Evolutionary conservation across 768 basidiomycete genomes (phyloP), one percentile per base, ranked within the genome.

Genomic region (button mushroom (Agaricus bisporus)): DNA sequence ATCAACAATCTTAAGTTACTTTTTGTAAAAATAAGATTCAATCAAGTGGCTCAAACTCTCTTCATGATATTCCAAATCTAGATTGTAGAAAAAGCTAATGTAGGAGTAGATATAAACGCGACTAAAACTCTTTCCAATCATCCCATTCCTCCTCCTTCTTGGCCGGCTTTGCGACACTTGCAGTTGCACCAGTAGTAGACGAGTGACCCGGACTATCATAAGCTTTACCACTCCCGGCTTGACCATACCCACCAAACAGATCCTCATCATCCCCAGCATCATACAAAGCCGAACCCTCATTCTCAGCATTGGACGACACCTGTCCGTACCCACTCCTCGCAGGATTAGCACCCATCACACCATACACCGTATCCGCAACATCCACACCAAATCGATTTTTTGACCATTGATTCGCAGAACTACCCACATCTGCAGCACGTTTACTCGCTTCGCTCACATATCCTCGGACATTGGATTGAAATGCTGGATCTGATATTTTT

Each of bases 51-150:
- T 4, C 22, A 22, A 22, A 22, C 22, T 22, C 4, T 22, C 22
- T 22, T 22, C 22, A 22, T 22, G n/a, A 22, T 22, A 22, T 22
- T 11, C 10, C 28, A 25, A 41, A 48, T 42, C 49, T 50, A 15
- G 28, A 42, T 32, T 28, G n/a, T 41, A 41, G 41, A 14, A 9
- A 41, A 22, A 12, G n/a, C 22, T 22, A 22, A 22, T 17, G 15
- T 41, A 32, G 11, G 32, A 4, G 11, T 7, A 32, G 8, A 22
- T 17, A 17, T 12, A 22, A 26, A 46, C 22, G 28, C 45, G 45
- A 46, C 72, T 80, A 90, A 60, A 89, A 89, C 64, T 88, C 86
- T 67, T 89, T 83, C 88, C 88, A 90, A 46, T 87, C 87, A 57
- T 86, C 82, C 83, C 88, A 89, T 39, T 80, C 81, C 57, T 76